Evolutionary conservation across 78 protist genomes (phyloP).

Genomic region (Guillardia theta): DNA sequence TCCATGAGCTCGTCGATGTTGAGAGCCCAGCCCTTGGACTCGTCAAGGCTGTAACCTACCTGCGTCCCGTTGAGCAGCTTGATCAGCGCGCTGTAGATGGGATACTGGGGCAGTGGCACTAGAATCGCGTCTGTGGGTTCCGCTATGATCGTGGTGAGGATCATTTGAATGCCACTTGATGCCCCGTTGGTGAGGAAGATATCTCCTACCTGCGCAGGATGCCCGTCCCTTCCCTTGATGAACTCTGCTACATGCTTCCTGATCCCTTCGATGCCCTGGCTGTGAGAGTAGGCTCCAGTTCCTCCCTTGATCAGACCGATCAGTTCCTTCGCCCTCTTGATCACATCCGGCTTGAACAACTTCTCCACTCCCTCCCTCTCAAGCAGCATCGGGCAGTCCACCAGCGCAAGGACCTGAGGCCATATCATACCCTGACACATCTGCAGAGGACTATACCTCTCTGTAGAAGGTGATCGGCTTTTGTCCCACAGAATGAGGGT

Average conservation of each 20-base stretch:
- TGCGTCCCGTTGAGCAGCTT: constrained; percentile 54
- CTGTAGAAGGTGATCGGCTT: constrained; percentile 92
- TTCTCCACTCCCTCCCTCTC: neutral
- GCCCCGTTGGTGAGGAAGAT: constrained; percentile 93
- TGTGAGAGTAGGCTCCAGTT: constrained; percentile 92
- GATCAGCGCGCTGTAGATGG: constrained; percentile 95
- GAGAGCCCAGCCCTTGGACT: neutral
- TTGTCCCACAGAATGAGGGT: constrained; percentile 93
- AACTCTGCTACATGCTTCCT: constrained; percentile 77
- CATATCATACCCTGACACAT: neutral
- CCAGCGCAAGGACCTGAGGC: constrained; percentile 36
- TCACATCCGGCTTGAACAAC: neutral
- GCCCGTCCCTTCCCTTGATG: constrained; percentile 63
- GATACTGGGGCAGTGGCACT: constrained; percentile 94
- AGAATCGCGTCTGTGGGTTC: neutral
- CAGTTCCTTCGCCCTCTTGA: neutral
- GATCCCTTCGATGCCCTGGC: constrained; percentile 47
- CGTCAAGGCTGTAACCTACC: neutral
- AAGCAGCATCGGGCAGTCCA: neutral
- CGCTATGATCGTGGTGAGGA: neutral
- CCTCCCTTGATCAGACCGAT: neutral
- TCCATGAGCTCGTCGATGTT: neutral
- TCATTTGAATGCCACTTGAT: neutral
- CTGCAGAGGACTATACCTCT: constrained; percentile 49
- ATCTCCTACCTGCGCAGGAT: constrained; percentile 66